Percentiles rank a stretch among this genome's conserved stretches.
Evolutionary conservation across 805 yeast genomes (phyloP).

Genomic region (Dipodascopsis tothii): DNA sequence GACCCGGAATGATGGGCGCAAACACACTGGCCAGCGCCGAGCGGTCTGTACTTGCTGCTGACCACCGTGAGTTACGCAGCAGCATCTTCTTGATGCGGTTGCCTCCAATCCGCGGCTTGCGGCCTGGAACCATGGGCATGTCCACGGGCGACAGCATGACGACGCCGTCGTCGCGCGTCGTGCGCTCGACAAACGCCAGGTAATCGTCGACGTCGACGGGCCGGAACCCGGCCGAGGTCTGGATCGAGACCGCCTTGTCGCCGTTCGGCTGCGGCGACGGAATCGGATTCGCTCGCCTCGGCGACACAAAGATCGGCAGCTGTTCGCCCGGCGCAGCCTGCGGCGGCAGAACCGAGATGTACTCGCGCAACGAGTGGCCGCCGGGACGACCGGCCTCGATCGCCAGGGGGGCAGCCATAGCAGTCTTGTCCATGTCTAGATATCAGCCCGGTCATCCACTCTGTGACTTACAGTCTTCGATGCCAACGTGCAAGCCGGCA

Average conservation of each 20-base stretch:
- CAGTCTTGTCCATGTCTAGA: too few relatives aligned
- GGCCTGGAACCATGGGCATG: slow-evolving; percentile 3
- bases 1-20: slow-evolving; percentile 31
- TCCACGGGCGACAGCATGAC: slow-evolving; percentile 31
- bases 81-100: slow-evolving; percentile 35
- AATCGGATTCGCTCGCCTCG: slow-evolving; percentile 30
- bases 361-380: slow-evolving; percentile 15
- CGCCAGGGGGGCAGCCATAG: slow-evolving; percentile 23
- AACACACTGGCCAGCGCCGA: slow-evolving; percentile 21
- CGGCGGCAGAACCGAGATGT: slow-evolving; percentile 28
- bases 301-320: slow-evolving; percentile 27
- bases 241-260: slow-evolving; percentile 28
- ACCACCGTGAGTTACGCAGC: slow-evolving; percentile 32
- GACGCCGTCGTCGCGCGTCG: slow-evolving; percentile 27
- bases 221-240: slow-evolving; percentile 34
- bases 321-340: not conserved
- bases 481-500: slow-evolving; percentile 28
- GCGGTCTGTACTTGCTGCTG: slow-evolving; percentile 19
- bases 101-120: slow-evolving; percentile 26
- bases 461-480: slow-evolving; percentile 34
- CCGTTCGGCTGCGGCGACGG: slow-evolving; percentile 32
- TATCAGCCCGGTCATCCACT: too few relatives aligned
- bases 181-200: slow-evolving; percentile 18
- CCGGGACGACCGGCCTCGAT: too few relatives aligned
- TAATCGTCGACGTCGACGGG: slow-evolving; percentile 26